Conservation (phyloP, 768 basidiomycete species). For the Sporobolomyces roseus region DNA sequence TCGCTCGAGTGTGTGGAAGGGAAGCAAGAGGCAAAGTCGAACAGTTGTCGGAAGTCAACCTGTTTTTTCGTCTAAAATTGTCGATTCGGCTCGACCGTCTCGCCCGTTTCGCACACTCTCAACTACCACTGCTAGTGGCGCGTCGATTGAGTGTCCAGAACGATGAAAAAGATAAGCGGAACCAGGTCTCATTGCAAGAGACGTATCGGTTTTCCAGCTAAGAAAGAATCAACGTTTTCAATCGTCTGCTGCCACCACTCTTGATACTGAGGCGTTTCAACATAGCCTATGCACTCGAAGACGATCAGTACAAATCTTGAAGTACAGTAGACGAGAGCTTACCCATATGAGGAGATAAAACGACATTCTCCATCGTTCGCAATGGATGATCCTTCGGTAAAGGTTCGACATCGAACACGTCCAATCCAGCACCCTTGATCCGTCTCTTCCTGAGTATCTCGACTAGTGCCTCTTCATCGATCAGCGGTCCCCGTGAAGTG, state of each 20-base stretch:
- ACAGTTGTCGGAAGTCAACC: too few relatives aligned
- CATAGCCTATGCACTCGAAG: conserved; percentile 8
- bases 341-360: conserved; percentile 63
- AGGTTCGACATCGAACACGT: conserved; percentile 67
- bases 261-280: conserved; percentile 44
- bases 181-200: conserved; percentile 12
- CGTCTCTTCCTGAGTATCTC: conserved; percentile 53
- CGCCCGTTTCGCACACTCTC: too few relatives aligned
- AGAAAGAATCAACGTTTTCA: conserved; percentile 59
- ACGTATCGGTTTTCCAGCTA: conserved; percentile 51
- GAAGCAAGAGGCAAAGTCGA: too few relatives aligned
- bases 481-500: conserved; percentile 63
- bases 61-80: too few relatives aligned
- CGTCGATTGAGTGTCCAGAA: too few relatives aligned
- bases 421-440: conserved; percentile 62
- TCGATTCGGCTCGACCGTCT: too few relatives aligned
- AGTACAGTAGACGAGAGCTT: conserved; percentile 43
- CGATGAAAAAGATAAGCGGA: too few relatives aligned
- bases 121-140: too few relatives aligned
- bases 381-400: conserved; percentile 58
- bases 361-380: conserved; percentile 57
- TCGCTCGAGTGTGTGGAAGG: too few relatives aligned
- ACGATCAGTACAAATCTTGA: background rate
- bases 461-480: conserved; percentile 60
- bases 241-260: conserved; percentile 58